Base-by-base conservation (phyloP, 306 rosid genomes). In the Hippophae rhamnoides region DNA sequence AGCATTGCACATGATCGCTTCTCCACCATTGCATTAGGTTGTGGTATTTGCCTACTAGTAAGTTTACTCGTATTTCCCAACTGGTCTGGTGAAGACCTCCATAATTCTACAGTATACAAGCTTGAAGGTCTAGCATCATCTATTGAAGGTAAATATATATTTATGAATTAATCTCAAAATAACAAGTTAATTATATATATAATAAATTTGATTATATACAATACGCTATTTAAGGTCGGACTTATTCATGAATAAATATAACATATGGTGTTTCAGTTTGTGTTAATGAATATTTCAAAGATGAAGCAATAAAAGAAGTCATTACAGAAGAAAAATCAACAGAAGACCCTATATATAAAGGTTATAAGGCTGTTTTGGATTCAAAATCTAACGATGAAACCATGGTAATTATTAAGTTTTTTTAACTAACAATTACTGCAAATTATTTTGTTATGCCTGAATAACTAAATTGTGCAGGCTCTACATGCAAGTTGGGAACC, bases 401-500 rank as follows among this genome's bases (percentile, higher is more conserved):
- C 18, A 63, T 87, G 87, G 98, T 86, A 74, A 59, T 72, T 56
- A 45, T 42, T 56, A 5, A n/a, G 11, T 47, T 41, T 12, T 27
- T 43, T 46, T 7, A 54, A 25, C 45, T 11, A 50, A 50, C 7
- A 7, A 13, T 11, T 23, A 0, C 9, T 18, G 10, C 6, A 10
- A 42, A 0, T 26, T 38, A 42, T 54, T 52, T 43, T 47, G 13
- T 6, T 58, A 52, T 59, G 50, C 44, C 38, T 9, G 31, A 41
- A 48, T 63, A 13, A 64, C 61, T 69, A 63, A 65, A 31, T 52
- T 69, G 75, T 41, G 46, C 64, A 90, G 98, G 98, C 98, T 53
- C 67, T 83, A 27, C 76, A 87, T 68, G 93, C 98, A 75, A 92
- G 96, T 70, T 92, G 96, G 98, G 98, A 92, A 71, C 96, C 98